A percentile compares a stretch with the other conserved stretches of the same genome.
phyloP scores from a whole-genome alignment of 495 filamentous ascomycete genomes.

The Monascus purpureus region DNA sequence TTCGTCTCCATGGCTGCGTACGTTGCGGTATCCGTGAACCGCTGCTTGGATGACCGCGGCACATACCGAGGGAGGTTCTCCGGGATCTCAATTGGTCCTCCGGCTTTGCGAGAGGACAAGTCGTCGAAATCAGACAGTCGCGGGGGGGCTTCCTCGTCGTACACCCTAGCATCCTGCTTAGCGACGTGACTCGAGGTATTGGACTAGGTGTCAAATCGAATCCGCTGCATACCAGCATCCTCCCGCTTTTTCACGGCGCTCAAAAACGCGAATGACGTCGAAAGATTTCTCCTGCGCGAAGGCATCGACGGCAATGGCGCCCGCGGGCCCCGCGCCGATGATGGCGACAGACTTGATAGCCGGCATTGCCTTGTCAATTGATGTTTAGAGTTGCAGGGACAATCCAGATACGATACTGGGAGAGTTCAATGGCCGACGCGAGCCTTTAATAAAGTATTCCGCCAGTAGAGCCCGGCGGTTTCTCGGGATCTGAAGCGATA shows the following conservation, averaged over 20 bases:
- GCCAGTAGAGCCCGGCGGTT: too few species aligned
- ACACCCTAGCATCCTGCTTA: constrained; percentile 25
- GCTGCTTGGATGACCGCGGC: constrained; percentile 25
- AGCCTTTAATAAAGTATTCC: too few species aligned
- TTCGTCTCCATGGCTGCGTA: constrained; percentile 28
- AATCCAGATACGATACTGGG: neutral
- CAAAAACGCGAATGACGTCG: constrained; percentile 43
- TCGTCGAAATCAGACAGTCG: constrained; percentile 22
- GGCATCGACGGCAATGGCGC: constrained; percentile 44
- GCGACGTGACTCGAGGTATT: too few species aligned
- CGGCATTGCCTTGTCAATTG: constrained; percentile 4
- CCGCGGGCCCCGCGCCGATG: constrained; percentile 44
- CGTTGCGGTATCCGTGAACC: constrained; percentile 33
- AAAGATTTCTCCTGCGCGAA: constrained; percentile 41
- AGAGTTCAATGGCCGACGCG: too few species aligned
- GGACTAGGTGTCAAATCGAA: constrained; percentile 1
- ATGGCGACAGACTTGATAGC: constrained; percentile 39
- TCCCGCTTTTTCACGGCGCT: constrained; percentile 41
- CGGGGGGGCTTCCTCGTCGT: constrained; percentile 20
- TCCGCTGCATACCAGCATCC: constrained; percentile 38
- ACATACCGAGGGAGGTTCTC: constrained; percentile 28
- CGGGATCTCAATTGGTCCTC: constrained; percentile 33
- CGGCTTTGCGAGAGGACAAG: constrained; percentile 31
- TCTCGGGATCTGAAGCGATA: too few species aligned
- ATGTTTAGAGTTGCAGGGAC: neutral